phyloP scores from a whole-genome alignment of 306 rosid genomes.

The Cercis canadensis region DNA sequence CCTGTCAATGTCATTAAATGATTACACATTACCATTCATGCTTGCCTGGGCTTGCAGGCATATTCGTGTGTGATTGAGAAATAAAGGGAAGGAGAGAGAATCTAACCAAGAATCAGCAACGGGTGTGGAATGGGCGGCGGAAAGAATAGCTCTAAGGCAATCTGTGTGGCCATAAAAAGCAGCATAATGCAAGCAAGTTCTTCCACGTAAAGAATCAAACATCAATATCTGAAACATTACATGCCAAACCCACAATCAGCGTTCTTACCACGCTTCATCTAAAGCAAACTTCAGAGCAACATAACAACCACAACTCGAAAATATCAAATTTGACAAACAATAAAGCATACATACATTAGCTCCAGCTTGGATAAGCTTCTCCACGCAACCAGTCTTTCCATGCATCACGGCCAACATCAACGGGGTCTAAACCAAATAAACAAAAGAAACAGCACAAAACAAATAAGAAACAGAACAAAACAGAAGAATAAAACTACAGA shows the following conservation, averaged over 20 bases:
- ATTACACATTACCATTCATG: constrained; percentile 15
- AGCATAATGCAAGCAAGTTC: constrained; percentile 92
- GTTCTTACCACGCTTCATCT: not conserved
- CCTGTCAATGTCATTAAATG: constrained; percentile 54
- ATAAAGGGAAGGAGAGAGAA: not conserved
- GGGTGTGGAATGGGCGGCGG: constrained; percentile 73
- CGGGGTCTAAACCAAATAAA: constrained; percentile 62
- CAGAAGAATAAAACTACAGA: no score
- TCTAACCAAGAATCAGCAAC: constrained; percentile 83
- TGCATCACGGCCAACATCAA: constrained; percentile 89
- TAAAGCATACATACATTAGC: constrained; percentile 69
- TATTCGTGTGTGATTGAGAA: no score
- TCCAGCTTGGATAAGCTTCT: constrained; percentile 77
- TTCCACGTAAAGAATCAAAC: constrained; percentile 76
- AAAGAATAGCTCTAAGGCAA: constrained; percentile 77
- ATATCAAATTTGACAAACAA: not conserved
- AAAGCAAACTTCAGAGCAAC: constrained; percentile 12
- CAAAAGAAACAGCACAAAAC: not conserved
- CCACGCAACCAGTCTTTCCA: constrained; percentile 71
- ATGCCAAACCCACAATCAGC: constrained; percentile 30
- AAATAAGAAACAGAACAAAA: constrained; percentile 8
- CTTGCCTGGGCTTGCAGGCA: not conserved
- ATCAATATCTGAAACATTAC: constrained; percentile 65
- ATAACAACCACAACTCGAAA: constrained; percentile 14
- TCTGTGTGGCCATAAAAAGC: constrained; percentile 81